Base-by-base conservation (phyloP, 306 rosid species). In the Calophaca sinica region DNA sequence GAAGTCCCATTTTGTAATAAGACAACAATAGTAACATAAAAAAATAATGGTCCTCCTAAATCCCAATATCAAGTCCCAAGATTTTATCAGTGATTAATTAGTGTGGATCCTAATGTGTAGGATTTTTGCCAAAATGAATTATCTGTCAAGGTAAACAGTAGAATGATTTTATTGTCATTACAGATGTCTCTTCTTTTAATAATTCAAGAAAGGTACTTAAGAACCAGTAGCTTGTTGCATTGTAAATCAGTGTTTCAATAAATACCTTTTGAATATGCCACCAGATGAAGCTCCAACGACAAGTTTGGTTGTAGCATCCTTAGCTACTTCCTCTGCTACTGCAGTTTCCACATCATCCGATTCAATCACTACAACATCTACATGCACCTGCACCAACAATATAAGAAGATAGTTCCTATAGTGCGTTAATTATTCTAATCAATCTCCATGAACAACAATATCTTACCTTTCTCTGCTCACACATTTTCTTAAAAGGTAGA, bases 271-370 rank as follows among this genome's bases (percentile, higher is more conserved):
- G 78, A 96, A 96, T 73, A 96, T 31, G 80, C 91, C 77, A 28
- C 83, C 82, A 38, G 96, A 87, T 59, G 99, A 86, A 69, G 94
- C 89, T 71, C 98, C 99, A 26, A 96, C 83, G 36, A 96, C 96
- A 50, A 96, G 89, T 70, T 87, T 85, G 51, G 79, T 80, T 72
- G 84, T 85, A 8, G 62, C 73, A 75, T 73, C 80, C 80, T 85
- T 89, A 41, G 90, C 78, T 68, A 90, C 84, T 84, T 88, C 96
- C 82, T 86, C 85, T 12, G 94, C 88, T 50, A 96, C 79, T 67
- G 99, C 92, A 72, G 50, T 62, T 29, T 83, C 88, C 50, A 96
- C 89, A 73, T 89, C 90, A 72, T 90, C 91, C 12, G 99, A 91
- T 90, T 96, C 98, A 57, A 89, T 79, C 69, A 88, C 71, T 31